Conservation (phyloP, 129 eudicot genomes). For the Flaveria sonorensis region DNA sequence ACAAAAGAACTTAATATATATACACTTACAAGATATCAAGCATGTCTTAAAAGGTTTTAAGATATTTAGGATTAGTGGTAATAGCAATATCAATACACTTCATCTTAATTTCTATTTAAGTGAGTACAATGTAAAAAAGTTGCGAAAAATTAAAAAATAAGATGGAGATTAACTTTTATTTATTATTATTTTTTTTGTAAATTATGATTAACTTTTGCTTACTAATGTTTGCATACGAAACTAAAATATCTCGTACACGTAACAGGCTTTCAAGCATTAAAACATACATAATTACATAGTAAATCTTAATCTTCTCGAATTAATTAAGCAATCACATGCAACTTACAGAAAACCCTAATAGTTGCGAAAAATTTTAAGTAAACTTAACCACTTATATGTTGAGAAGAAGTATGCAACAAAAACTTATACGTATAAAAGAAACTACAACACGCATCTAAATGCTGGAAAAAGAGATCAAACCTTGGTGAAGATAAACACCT, state of each 20-base stretch:
- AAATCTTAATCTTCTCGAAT: neutral
- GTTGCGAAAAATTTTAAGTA: neutral
- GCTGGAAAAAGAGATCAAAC: constrained; percentile 3
- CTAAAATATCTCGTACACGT: neutral
- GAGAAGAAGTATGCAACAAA: neutral
- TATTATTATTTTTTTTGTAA: too few relatives aligned
- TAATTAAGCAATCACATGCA: neutral
- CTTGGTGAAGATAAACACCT: neutral
- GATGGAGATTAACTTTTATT: neutral
- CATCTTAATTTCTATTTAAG: too few relatives aligned
- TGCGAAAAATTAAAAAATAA: neutral
- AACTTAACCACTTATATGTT: too few relatives aligned
- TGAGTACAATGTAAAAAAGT: too few relatives aligned
- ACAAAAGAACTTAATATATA: too few relatives aligned
- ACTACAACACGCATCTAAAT: neutral
- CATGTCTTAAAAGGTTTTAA: neutral
- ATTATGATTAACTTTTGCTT: neutral
- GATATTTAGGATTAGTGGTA: neutral
- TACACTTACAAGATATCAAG: too few relatives aligned
- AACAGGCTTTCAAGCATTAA: neutral
- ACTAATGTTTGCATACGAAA: neutral
- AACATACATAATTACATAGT: neutral
- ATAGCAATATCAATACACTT: neutral
- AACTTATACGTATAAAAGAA: neutral
- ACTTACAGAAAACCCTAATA: neutral